These are phyloP conservation scores for Hymenoscyphus linearis DNA, from an alignment of 2,329 filamentous ascomycete genomes.

Conservation along the genomic window DNA sequence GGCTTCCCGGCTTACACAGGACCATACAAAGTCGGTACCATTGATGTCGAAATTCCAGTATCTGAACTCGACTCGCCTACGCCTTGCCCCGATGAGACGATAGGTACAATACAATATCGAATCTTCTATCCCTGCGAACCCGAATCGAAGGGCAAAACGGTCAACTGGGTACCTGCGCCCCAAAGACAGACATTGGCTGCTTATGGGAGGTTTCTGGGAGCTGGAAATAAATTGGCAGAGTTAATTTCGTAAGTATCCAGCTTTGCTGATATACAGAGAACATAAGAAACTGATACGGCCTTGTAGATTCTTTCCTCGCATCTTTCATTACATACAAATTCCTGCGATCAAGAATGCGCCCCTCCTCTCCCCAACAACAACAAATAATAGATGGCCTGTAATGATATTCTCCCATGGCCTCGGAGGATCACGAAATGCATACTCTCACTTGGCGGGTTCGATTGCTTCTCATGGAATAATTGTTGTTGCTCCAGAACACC, in stretches of 20 bases:
- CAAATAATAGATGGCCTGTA: conserved; percentile 64
- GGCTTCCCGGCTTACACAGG: conserved; percentile 71
- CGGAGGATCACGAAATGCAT: conserved; percentile 74
- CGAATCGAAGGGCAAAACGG: conserved; percentile 42
- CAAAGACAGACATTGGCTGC: conserved; percentile 69
- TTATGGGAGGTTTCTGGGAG: conserved; percentile 71
- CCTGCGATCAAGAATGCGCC: conserved; percentile 68
- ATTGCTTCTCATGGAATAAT: conserved; percentile 76
- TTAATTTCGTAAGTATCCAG: conserved; percentile 50
- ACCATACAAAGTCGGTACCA: conserved; percentile 70
- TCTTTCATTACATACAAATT: conserved; percentile 68
- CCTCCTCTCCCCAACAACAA: conserved; percentile 46
- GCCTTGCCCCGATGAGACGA: conserved; percentile 47
- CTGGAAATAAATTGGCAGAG: conserved; percentile 51
- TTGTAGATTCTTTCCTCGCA: conserved; percentile 58
- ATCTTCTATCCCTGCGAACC: conserved; percentile 71
- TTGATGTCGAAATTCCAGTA: conserved; percentile 75
- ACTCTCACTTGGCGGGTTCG: conserved; percentile 76
- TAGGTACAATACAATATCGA: conserved; percentile 72
- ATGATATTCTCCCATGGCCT: conserved; percentile 84
- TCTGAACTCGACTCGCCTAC: conserved; percentile 51
- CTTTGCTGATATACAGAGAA: neutral
- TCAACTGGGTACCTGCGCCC: conserved; percentile 73
- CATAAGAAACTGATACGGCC: neutral
- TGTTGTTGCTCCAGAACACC: conserved; percentile 76